Conservation (phyloP, 805 yeast genomes). For the Pichia exigua region DNA sequence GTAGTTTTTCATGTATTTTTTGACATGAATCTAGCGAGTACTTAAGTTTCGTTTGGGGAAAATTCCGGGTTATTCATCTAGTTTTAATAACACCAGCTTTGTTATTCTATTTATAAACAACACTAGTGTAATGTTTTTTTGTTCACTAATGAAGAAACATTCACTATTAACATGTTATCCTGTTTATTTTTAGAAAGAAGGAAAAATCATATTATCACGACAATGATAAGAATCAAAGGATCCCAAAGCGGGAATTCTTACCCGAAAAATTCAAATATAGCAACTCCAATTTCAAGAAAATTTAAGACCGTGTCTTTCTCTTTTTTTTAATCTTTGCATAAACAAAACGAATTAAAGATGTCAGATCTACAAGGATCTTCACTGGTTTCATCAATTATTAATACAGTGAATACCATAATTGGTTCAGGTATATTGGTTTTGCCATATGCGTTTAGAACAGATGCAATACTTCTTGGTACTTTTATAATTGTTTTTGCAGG, state of each 20-base stretch:
- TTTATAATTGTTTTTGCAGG: constrained; percentile 54
- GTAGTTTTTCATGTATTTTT: not conserved
- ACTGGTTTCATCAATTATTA: constrained; percentile 51
- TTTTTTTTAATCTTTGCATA: not conserved
- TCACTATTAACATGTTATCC: too few relatives aligned
- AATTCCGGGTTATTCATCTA: not conserved
- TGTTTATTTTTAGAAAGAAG: too few relatives aligned
- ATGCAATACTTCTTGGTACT: constrained; percentile 55
- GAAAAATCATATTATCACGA: too few relatives aligned
- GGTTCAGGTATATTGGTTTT: constrained; percentile 78
- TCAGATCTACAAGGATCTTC: constrained; percentile 35
- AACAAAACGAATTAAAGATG: not conserved
- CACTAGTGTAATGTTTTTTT: too few relatives aligned
- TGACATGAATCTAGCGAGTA: not conserved
- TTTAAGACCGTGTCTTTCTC: not conserved
- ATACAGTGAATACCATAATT: constrained; percentile 66
- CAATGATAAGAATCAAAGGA: too few relatives aligned
- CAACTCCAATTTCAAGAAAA: not conserved
- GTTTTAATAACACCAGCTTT: too few relatives aligned
- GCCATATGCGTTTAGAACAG: constrained; percentile 64
- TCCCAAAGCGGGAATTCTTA: not conserved
- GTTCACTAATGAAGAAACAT: too few relatives aligned
- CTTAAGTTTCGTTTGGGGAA: not conserved
- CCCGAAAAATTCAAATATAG: not conserved
- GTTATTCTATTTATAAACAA: too few relatives aligned